Percentiles rank a stretch among this genome's conserved stretches.
Evolutionary conservation across 176 grass and related monocot genomes (phyloP).

Genomic region (Eragrostis nindensis): DNA sequence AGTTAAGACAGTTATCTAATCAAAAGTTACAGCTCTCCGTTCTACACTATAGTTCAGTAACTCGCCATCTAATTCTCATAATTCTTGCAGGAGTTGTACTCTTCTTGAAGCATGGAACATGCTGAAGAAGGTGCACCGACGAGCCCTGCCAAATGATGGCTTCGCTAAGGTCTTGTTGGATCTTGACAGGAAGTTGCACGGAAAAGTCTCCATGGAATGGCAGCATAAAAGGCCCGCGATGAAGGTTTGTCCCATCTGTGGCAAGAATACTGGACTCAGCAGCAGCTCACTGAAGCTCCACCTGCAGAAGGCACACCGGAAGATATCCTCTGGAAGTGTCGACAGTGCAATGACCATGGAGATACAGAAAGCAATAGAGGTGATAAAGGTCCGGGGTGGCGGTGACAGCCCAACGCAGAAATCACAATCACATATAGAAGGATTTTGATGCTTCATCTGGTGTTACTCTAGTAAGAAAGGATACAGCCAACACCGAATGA

Average conservation of each 20-base stretch:
- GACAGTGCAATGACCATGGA: constrained; percentile 80
- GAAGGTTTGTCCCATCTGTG: constrained; percentile 88
- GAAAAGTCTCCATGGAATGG: constrained; percentile 85
- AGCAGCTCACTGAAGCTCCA: constrained; percentile 96
- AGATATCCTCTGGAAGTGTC: constrained; percentile 76
- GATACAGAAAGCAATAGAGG: constrained; percentile 75
- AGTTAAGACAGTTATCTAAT: background rate
- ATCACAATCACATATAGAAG: constrained; percentile 44
- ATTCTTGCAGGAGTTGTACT: constrained; percentile 60
- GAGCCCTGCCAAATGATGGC: constrained; percentile 89
- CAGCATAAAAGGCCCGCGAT: constrained; percentile 74
- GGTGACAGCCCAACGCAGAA: constrained; percentile 52
- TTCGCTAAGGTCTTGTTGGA: constrained; percentile 78
- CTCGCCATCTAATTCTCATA: background rate
- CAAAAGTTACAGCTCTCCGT: constrained; percentile 1
- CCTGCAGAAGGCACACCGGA: constrained; percentile 78
- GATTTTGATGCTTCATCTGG: constrained; percentile 26
- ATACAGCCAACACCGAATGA: background rate
- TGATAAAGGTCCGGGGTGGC: constrained; percentile 51
- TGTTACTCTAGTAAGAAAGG: background rate
- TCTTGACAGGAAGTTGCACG: constrained; percentile 76
- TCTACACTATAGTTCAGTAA: background rate
- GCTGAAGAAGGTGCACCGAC: constrained; percentile 79
- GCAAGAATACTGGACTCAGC: constrained; percentile 83
- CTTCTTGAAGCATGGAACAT: constrained; percentile 84